Base-by-base conservation (phyloP, 345 rosid genomes). In the Ceriops zippeliana region DNA sequence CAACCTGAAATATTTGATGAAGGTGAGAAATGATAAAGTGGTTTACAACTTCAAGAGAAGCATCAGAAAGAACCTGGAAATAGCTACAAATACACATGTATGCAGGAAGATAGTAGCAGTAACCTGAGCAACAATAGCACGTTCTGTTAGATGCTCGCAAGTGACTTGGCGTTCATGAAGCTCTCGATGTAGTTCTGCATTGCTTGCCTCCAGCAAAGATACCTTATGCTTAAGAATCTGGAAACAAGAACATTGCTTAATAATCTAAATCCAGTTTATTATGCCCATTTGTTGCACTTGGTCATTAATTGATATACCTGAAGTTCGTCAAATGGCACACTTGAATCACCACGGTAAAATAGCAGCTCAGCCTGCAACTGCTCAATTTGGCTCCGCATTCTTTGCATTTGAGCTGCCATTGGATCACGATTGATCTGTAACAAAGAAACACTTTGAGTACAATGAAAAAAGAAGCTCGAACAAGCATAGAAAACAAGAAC, bases 361-460 rank as follows among this genome's bases (percentile, higher is more conserved):
- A 89, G n/a, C 75, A 95, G 83, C 70, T 95, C 99, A 58, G 96
- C 67, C 62, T 91, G 96, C 84, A 95, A 79, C 59, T 90, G 98
- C 80, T 95, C 99, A 80, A 95, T 89, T 87, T 95, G 96, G 62
- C 90, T 88, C 58, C 88, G 86, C 98, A 95, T 88, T 75, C 86
- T 76, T 82, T 89, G 99, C 85, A 89, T 69, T 56, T 90, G 93
- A 75, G 84, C 83, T 9, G 96, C 78, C 87, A 81, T 62, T 68
- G 98, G 99, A 68, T 95, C 99, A 59, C 98, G 92, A 70, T 95
- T 95, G 75, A 95, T 81, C 99, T 92, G 52, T 42, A 26, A 52
- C 46, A 54, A 65, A 58, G 31, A 35, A n/a, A 37, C 26, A 65
- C n/a, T 42, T 65, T 30, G 2, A 63, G 31, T 24, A 52, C 17